Evolutionary conservation across 148 eudicot genomes (phyloP), one percentile per base, ranked within the genome.

Genomic region (Vaccinium corymbosum): DNA sequence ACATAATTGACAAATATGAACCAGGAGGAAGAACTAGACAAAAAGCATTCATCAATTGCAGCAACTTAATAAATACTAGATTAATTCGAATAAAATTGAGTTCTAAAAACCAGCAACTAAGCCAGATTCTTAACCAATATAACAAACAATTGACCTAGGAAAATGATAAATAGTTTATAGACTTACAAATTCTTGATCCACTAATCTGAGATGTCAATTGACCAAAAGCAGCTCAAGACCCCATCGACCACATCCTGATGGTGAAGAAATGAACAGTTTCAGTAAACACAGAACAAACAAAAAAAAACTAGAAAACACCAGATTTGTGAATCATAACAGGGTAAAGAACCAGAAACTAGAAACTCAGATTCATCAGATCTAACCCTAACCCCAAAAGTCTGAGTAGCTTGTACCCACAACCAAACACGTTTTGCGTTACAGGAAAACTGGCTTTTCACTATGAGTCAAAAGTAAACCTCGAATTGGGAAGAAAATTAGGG

Each of bases 131-230:
- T 29, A 73, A 35, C 2, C 27, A 72, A 53, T 17, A 80, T 38
- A 38, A 59, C 1, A 55, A 16, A 32, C 22, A 20, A 55, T 6
- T 52, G 38, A n/a, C 81, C 56, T 6, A 32, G 20, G 15, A 61
- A 84, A 84, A 86, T 81, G 75, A 71, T 6, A 17, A 55, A 38
- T 1, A 70, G 83, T 74, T 83, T 72, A 22, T 57, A 81, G 76
- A 90, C 93, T 91, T 86, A 90, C 93, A 90, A 74, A 78, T 66
- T 86, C 85, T 78, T 87, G 91, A 91, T 91, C 92, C 88, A 87
- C 84, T 64, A 82, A 84, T 83, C 87, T 89, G 91, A 86, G 86
- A 71, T 80, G 84, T 86, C 82, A 82, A 85, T 84, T 88, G 92
- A 87, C 90, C 86, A 81, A 85, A 55, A 84, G 87, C 86, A 89